A percentile compares a stretch with the other conserved stretches of the same genome.
Conservation (phyloP, 176 grass and related monocot species). For the Oryza punctata region DNA sequence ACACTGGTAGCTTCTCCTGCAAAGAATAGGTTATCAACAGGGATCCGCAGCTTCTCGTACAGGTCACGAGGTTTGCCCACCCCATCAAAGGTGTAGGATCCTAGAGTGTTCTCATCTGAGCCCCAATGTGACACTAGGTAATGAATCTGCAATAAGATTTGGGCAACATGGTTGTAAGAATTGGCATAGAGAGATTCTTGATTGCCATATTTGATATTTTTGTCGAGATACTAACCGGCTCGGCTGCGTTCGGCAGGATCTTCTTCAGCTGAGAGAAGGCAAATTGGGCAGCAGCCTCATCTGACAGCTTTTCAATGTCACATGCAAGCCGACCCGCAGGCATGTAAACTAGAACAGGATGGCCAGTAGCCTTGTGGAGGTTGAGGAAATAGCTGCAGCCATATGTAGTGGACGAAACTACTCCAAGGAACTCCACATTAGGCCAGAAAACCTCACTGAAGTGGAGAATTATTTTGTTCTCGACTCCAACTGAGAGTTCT, state of each 20-base stretch:
- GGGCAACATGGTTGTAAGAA: neutral
- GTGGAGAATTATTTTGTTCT: slow-evolving; percentile 96
- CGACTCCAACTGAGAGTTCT: slow-evolving; percentile 74
- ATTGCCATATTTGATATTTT: neutral
- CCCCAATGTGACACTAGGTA: slow-evolving; percentile 95
- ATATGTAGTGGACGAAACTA: slow-evolving; percentile 84
- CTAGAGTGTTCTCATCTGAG: slow-evolving; percentile 79
- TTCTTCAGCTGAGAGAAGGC: slow-evolving; percentile 87
- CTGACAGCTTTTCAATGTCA: slow-evolving; percentile 94
- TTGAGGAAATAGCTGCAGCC: slow-evolving; percentile 99
- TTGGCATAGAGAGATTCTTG: neutral
- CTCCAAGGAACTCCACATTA: slow-evolving; percentile 95
- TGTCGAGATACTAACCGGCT: slow-evolving; percentile 61
- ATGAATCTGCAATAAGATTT: slow-evolving; percentile 65
- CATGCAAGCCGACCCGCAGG: slow-evolving; percentile 87
- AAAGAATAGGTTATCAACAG: slow-evolving; percentile 96
- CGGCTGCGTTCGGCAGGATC: slow-evolving; percentile 84
- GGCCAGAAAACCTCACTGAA: slow-evolving; percentile 96
- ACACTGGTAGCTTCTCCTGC: slow-evolving; percentile 90
- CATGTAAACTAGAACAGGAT: slow-evolving; percentile 96
- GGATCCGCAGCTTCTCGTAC: slow-evolving; percentile 85
- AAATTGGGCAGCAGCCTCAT: slow-evolving; percentile 82
- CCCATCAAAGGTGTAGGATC: slow-evolving; percentile 92
- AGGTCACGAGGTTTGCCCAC: slow-evolving; percentile 71
- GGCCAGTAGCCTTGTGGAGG: slow-evolving; percentile 93